Percentiles rank a stretch among this genome's conserved stretches.
phyloP scores from a whole-genome alignment of 2,329 filamentous ascomycete species.

The Aspergillus quadrilineatus region DNA sequence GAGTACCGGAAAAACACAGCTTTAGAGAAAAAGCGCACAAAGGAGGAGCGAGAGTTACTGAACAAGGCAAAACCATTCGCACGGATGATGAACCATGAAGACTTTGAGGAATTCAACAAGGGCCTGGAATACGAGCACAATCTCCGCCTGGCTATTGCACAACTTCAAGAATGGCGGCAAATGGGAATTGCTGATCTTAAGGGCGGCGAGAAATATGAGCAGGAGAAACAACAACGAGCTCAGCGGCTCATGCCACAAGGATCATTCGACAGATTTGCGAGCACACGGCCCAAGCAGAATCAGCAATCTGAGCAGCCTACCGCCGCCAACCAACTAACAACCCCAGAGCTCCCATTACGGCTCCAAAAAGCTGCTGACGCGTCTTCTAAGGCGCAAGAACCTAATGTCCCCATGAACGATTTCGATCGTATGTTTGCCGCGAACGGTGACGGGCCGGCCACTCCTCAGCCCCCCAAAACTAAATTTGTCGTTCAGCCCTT shows the following conservation, averaged over 20 bases:
- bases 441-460: constrained; percentile 43
- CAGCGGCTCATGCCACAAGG: constrained; percentile 68
- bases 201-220: constrained; percentile 87
- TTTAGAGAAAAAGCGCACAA: constrained; percentile 89
- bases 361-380: constrained; percentile 44
- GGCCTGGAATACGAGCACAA: constrained; percentile 90
- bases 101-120: constrained; percentile 82
- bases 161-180: constrained; percentile 90
- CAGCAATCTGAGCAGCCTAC: constrained; percentile 68
- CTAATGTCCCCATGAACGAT: constrained; percentile 46
- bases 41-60: constrained; percentile 86
- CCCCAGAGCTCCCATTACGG: constrained; percentile 71
- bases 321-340: constrained; percentile 73
- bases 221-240: constrained; percentile 75
- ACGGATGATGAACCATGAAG: constrained; percentile 90
- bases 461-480: constrained; percentile 43
- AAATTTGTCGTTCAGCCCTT: constrained; percentile 54
- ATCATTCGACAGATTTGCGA: constrained; percentile 80
- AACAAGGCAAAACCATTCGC: constrained; percentile 96
- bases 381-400: constrained; percentile 31
- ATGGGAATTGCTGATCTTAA: constrained; percentile 81
- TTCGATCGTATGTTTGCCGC: constrained; percentile 53
- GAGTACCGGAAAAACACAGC: constrained; percentile 92
- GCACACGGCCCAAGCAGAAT: constrained; percentile 68
- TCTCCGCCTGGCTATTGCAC: constrained; percentile 80